Percentiles rank a stretch among this genome's conserved stretches.
These are phyloP conservation scores for Dactylis glomerata DNA, from an alignment of 176 grass and related monocot genomes.

Conservation along the genomic window DNA sequence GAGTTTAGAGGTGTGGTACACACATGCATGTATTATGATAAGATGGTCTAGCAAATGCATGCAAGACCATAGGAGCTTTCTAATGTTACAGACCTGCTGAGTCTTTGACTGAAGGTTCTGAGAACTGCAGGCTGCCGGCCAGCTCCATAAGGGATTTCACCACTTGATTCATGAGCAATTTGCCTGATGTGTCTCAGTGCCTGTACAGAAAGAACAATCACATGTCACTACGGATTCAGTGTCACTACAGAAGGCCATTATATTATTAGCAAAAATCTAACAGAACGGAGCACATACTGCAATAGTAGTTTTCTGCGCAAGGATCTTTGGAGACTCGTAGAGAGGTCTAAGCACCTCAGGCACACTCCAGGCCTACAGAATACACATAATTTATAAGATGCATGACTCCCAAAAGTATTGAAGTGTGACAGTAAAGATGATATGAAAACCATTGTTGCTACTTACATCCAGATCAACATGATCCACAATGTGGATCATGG, in stretches of 20 bases:
- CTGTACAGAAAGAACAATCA: constrained; percentile 40
- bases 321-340: constrained; percentile 88
- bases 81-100: constrained; percentile 66
- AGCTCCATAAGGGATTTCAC: constrained; percentile 73
- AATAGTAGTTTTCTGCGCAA: constrained; percentile 92
- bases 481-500: constrained; percentile 99
- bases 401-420: neutral
- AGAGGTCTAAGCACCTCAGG: constrained; percentile 88
- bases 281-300: constrained; percentile 50
- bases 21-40: constrained; percentile 2
- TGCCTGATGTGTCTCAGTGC: constrained; percentile 84
- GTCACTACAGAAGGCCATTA: neutral
- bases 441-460: constrained; percentile 1
- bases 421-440: neutral
- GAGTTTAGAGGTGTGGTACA: neutral
- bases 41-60: neutral
- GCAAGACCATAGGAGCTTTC: neutral
- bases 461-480: constrained; percentile 98
- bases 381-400: neutral
- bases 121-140: constrained; percentile 84
- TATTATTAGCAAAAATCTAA: neutral
- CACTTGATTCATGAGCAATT: constrained; percentile 77
- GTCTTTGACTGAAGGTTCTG: constrained; percentile 77
- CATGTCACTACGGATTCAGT: neutral
- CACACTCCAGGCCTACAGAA: constrained; percentile 73